Evolutionary conservation across 164 flowering plant genomes (phyloP), one percentile per base, ranked within the genome.

Genomic region (Liriodendron chinense): DNA sequence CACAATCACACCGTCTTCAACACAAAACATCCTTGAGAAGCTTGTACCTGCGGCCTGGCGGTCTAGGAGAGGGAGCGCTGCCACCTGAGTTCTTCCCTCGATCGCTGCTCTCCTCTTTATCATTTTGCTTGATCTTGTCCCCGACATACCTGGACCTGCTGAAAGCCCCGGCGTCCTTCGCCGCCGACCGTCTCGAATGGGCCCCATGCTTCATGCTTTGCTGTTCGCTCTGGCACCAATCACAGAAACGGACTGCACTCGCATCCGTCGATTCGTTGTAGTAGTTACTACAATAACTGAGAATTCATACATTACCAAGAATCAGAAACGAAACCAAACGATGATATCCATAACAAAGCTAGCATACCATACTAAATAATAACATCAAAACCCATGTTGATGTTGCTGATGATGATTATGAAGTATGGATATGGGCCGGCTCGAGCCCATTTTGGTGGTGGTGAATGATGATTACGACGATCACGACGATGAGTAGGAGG

Each of bases 21-120:
- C 98, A 92, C 94, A 93, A 87, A 1, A 96, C 99, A 84, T 96
- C 99, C 90, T 94, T 96, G 84, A 96, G 99, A 71, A 94, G 97
- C 88, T 93, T 96, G 88, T 96, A 96, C 90, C 98, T 86, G 65
- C 97, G 89, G 0, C 93, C 76, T 20, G 87, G 50, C 2, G 90
- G 80, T 76, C 93, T 76, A 0, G 98, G 96, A 7, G 98, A 96
- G 1, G 96, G 94, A 22, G 83, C 64, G 7, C 90, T 85, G 7
- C 90, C 85, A 18, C 72, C 77, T 8, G 78, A 75, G 64, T 77
- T 84, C 83, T 86, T 87, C 14, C 83, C 92, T 75, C 84, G 81
- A 47, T 85, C 79, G 68, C 49, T 75, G 47, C 69, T 68, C n/a
- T 82, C 87, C 9, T 71, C 82, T 14, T 69, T 82, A 71, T 83